Percentiles rank a stretch among this genome's conserved stretches.
These are phyloP conservation scores for Physaria fendleri DNA, from an alignment of 345 rosid species.

Conservation along the genomic window DNA sequence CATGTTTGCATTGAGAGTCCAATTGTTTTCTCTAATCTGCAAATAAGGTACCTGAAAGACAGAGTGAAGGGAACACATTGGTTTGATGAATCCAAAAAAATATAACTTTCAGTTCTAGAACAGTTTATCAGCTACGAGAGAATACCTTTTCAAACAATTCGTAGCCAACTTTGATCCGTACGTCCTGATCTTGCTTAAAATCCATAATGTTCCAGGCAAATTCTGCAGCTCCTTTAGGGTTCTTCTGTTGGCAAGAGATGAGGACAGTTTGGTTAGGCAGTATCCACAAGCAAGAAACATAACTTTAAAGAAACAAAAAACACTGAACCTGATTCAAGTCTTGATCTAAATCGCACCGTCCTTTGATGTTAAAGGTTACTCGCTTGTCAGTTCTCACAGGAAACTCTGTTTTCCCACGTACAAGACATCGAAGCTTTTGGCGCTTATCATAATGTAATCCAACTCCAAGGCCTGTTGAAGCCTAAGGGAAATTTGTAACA, in stretches of 20 bases:
- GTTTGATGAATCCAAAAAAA: neutral
- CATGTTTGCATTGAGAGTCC: slow-evolving; percentile 74
- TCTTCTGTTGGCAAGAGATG: slow-evolving; percentile 45
- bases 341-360: slow-evolving; percentile 60
- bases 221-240: slow-evolving; percentile 75
- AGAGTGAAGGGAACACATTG: neutral
- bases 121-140: neutral
- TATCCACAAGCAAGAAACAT: neutral
- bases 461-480: slow-evolving; percentile 53
- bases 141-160: slow-evolving; percentile 70
- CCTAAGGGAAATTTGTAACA: slow-evolving; percentile 30
- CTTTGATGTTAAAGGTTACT: slow-evolving; percentile 67
- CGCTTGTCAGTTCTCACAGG: slow-evolving; percentile 43
- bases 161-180: slow-evolving; percentile 73
- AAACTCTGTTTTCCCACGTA: slow-evolving; percentile 71
- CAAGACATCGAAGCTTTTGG: slow-evolving; percentile 53
- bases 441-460: slow-evolving; percentile 69
- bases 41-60: slow-evolving; percentile 67
- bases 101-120: neutral
- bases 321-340: slow-evolving; percentile 60
- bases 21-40: slow-evolving; percentile 88
- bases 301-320: neutral
- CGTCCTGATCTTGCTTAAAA: slow-evolving; percentile 76
- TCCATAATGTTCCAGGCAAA: slow-evolving; percentile 62
- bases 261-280: neutral